A percentile compares a stretch with the other conserved stretches of the same genome.
These are phyloP conservation scores for Meira nashicola DNA, from an alignment of 1,284 basidiomycete species.

Conservation along the genomic window DNA sequence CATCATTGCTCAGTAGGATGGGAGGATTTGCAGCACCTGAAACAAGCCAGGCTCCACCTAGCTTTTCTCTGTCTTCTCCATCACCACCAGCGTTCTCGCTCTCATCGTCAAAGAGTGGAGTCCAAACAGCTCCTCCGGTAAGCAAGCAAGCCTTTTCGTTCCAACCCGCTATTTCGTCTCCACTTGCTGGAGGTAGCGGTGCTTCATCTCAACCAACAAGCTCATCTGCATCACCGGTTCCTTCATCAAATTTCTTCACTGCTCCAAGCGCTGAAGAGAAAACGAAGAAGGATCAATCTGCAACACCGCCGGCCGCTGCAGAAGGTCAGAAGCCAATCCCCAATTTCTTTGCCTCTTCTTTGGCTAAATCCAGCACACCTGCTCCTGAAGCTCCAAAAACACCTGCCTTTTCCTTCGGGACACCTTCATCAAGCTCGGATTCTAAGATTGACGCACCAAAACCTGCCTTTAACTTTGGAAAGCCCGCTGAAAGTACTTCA, in stretches of 20 bases:
- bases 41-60: neutral
- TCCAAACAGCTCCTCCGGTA: neutral
- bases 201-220: neutral
- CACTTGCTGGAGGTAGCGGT: conserved; percentile 24
- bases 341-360: conserved; percentile 32
- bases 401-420: neutral
- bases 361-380: conserved; percentile 1
- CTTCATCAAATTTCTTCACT: conserved; percentile 12
- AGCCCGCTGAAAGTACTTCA: no score
- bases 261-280: conserved; percentile 33
- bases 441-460: no score
- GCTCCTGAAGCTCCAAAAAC: conserved; percentile 2
- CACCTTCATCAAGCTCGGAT: no score
- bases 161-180: conserved; percentile 12
- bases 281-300: conserved; percentile 24
- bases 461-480: no score
- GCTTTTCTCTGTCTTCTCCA: neutral
- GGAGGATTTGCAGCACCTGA: conserved; percentile 26
- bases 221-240: conserved; percentile 19
- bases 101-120: conserved; percentile 14
- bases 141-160: conserved; percentile 29
- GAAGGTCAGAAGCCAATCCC: conserved; percentile 44
- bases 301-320: conserved; percentile 14
- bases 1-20: conserved; percentile 26
- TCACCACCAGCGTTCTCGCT: conserved; percentile 15